Evolutionary conservation across 192 early-diverging fungal species (phyloP), one percentile per base, ranked within the genome.

Genomic region (Backusella macrospora): DNA sequence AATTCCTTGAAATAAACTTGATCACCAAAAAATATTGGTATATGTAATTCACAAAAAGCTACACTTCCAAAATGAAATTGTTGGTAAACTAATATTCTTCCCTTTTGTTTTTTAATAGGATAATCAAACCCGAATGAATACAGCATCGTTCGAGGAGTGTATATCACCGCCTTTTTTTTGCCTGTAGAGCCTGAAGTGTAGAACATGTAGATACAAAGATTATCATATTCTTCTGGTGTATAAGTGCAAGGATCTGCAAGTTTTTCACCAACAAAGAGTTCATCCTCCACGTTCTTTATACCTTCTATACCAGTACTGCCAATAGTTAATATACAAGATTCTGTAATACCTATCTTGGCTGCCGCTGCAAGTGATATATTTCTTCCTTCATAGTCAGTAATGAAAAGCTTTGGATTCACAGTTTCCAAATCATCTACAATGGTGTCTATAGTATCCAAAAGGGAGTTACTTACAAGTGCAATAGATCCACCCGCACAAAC

Each of bases 121-220:
- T 59, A 59, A 1, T 3, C 3, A 8, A 0, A 0, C 21, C 26
- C 26, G 10, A 26, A 13, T 26, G 45, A 46, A 4, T n/a, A 13
- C 26, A 59, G 12, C 13, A 13, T 13, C 8, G 26, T 59, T 21
- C 26, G 2, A 23, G 52, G 9, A 5, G 52, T 23, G 8, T 59
- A 23, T 7, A 12, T 59, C 8, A 59, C 52, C 18, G 52, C 52
- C 10, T 59, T 59, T 26, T 23, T 18, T 23, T 10, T 23, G 26
- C 52, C 52, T 59, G 52, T 59, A 59, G 52, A 59, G 13, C 52
- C 52, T 23, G 52, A 59, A 5, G 52, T 59, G n/a, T 59, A 59
- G 26, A 59, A 10, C 4, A 59, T 13, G 12, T 59, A 13, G 21
- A 59, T 5, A 59, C 21, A 23, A 23, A 13, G 23, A 59, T 59